phyloP scores from a whole-genome alignment of 75 land plant genomes.

The Gnetum montanum region DNA sequence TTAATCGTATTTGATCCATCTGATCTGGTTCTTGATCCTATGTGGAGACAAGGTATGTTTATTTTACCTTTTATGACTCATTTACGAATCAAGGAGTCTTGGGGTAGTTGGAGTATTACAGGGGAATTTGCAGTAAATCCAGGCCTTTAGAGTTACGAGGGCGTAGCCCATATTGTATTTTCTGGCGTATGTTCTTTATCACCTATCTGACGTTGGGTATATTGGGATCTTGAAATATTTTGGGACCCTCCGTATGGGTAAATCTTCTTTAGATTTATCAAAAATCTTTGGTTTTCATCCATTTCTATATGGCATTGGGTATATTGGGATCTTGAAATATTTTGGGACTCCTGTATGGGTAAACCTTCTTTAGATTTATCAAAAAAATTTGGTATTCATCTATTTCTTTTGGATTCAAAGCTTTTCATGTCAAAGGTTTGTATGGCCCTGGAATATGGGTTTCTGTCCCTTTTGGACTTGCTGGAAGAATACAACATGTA shows the following conservation, averaged over 20 bases:
- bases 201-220: conserved; percentile 7
- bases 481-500: not conserved
- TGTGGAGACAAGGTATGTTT: conserved; percentile 12
- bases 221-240: conserved; percentile 1
- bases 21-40: conserved; percentile 15
- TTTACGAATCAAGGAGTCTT: conserved; percentile 12
- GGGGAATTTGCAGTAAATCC: not conserved
- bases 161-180: not conserved
- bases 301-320: not conserved
- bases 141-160: not conserved
- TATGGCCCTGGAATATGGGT: conserved; percentile 9
- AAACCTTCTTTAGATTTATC: conserved; percentile 34
- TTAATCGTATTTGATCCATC: conserved; percentile 16
- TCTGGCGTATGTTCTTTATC: not conserved
- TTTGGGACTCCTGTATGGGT: conserved; percentile 35
- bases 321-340: too few relatives aligned
- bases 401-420: not conserved
- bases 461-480: conserved; percentile 22
- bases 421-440: not conserved
- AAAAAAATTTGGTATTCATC: not conserved
- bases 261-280: not conserved
- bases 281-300: not conserved
- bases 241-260: not conserved
- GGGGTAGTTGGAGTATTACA: not conserved
- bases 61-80: conserved; percentile 14